Base-by-base conservation (phyloP, 1,139 yeast species). In the Meyerozyma guilliermondii region DNA sequence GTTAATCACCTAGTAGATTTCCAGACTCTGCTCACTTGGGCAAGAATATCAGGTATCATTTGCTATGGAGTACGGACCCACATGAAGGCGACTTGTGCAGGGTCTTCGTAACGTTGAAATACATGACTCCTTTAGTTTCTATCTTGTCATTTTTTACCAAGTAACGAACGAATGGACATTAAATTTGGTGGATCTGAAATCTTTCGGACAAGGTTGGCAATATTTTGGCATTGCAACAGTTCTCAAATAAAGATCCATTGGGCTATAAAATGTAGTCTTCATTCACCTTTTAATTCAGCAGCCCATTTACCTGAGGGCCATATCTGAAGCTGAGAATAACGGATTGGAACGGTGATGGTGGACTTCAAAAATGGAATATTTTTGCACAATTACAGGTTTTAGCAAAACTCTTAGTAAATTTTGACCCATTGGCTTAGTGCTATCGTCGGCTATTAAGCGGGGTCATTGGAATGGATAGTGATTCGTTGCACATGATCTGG, bases 361-460 rank as follows among this genome's bases (percentile, higher is more conserved):
- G n/a, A 78, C 23, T 76, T 68, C 35, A 83, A 54, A 49, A 76
- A 81, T 0, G 89, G 89, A 11, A 82, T 72, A 35, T 77, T 67
- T n/a, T 49, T 79, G 81, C 7, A 70, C 56, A 5, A 68, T 62
- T 20, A 52, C 50, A 36, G 44, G 50, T 26, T 64, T 62, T 31
- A 54, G 54, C 2, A 50, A 39, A n/a, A 5, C 54, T 41, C 24
- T 62, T 51, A n/a, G 48, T 50, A 28, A 54, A 45, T 38, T 68
- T n/a, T 66, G 48, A 74, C 57, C 81, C 81, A 79, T 46, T 75
- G 76, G n/a, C 5, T 59, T 61, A 1, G 75, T 63, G 31, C 74
- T 63, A 44, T 76, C 73, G 48, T 83, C 88, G 0, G 87, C 83
- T 22, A 79, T 59, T 35, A 85, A n/a, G 58, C 0, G 92, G 91